phyloP scores from a whole-genome alignment of 2,329 filamentous ascomycete genomes.

The Rasamsonia emersonii region DNA sequence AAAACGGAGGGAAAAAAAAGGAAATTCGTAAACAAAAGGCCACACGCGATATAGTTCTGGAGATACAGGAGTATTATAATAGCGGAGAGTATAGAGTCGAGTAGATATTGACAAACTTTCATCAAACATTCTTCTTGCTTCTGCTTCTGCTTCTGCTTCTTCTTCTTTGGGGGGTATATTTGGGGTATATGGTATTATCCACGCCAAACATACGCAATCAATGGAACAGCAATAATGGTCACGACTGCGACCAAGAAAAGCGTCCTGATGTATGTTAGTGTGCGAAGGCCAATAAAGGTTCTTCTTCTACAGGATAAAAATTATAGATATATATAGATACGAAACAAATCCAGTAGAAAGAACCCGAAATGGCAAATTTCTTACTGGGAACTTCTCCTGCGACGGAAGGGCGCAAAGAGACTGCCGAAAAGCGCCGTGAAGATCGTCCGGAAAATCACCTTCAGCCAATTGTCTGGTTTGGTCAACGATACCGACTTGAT shows the following conservation, averaged over 20 bases:
- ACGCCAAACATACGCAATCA: constrained; percentile 23
- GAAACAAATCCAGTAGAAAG: constrained; percentile 6
- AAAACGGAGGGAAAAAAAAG: too few species aligned
- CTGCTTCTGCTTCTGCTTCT: too few species aligned
- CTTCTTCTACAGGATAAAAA: constrained; percentile 6
- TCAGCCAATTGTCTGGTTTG: constrained; percentile 33
- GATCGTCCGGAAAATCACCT: constrained; percentile 30
- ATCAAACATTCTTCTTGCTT: too few species aligned
- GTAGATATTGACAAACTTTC: too few species aligned
- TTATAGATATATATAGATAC: neutral
- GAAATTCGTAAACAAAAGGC: too few species aligned
- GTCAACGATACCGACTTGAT: constrained; percentile 30
- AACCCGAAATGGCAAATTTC: constrained; percentile 7
- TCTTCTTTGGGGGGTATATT: too few species aligned
- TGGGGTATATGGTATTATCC: constrained; percentile 14
- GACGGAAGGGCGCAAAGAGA: constrained; percentile 32
- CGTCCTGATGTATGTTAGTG: constrained; percentile 25
- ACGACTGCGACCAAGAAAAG: constrained; percentile 19
- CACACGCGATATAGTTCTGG: too few species aligned
- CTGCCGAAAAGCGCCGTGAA: constrained; percentile 33
- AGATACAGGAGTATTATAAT: too few species aligned
- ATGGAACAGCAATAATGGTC: constrained; percentile 19
- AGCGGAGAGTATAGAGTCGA: too few species aligned
- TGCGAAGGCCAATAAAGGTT: constrained; percentile 6
- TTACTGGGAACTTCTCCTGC: constrained; percentile 23